Evolutionary conservation across 2,329 filamentous ascomycete species (phyloP), one percentile per base, ranked within the genome.

Genomic region (Aspergillus sp.): DNA sequence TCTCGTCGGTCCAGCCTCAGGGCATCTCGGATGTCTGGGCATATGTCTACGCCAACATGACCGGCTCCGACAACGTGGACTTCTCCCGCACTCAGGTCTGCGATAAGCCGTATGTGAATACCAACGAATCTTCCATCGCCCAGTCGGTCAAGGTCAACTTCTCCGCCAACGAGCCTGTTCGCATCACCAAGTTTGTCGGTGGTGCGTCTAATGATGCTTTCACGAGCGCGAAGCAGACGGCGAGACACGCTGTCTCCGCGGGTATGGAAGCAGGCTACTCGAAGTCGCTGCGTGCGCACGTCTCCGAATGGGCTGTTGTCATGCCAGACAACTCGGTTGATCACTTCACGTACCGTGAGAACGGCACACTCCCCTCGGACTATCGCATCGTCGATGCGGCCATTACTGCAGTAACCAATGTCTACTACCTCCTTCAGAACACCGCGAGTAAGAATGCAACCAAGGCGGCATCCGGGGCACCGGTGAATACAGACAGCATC

Each of bases 181-280:
- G 65, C 1, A 56, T 84, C 28, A 72, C 68, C 29, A 86, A 86
- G 48, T 84, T 71, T 42, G 67, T 85, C 11, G 81, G 81, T 16
- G 71, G 68, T 30, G 80, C 81, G 3, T 82, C 80, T 1, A 72
- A 71, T 0, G 81, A 85, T 53, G 79, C 77, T 0, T 85, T 83
- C 47, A 39, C 59, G 0, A 59, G 79, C 40, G 72, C 80, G 0
- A 61, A 71, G 36, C 45, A 52, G 2, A 63, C 67, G 1, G 81
- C 81, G 2, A 64, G 65, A 36, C 51, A 66, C 4, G 78, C 77
- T 2, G 74, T 72, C 1, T 48, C 61, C 4, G 53, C 57, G 2
- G 78, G 66, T 24, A 60, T 66, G 34, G 45, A 57, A 4, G 57
- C 57, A 17, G 80, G 80, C 0, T 84, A 72, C 43, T 54, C 66